These are phyloP conservation scores for Scutellaria minor DNA, from an alignment of 257 asterid genomes.

Conservation along the genomic window DNA sequence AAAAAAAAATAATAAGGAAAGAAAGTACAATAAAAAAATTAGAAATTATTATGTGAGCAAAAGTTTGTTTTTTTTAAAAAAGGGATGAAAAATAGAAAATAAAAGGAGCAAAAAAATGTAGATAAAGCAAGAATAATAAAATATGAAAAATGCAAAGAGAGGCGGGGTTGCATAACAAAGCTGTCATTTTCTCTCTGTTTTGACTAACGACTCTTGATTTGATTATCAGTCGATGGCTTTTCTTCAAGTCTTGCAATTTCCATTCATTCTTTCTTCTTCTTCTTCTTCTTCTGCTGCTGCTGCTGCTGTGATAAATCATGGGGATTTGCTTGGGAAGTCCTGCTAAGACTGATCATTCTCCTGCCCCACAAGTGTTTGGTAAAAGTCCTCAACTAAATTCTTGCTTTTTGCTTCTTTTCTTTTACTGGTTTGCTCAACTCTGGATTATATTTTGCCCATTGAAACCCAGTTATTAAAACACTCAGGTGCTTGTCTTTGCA, in stretches of 20 bases:
- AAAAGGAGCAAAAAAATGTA: too few species aligned
- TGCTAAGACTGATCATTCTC: background rate
- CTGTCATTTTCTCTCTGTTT: slow-evolving; percentile 4
- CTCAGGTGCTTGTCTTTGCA: background rate
- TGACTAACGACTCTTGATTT: slow-evolving; percentile 4
- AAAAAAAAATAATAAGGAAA: too few species aligned
- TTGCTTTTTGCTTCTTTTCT: background rate
- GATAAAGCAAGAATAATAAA: too few species aligned
- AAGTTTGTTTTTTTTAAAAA: too few species aligned
- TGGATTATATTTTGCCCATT: background rate
- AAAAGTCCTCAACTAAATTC: slow-evolving; percentile 11
- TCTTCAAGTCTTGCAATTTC: slow-evolving; percentile 1
- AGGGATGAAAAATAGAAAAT: too few species aligned
- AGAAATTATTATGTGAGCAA: too few species aligned
- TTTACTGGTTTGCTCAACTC: background rate
- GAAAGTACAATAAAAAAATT: too few species aligned
- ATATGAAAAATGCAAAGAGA: background rate
- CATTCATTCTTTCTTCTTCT: background rate
- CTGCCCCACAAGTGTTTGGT: slow-evolving; percentile 28
- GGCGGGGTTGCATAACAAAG: background rate
- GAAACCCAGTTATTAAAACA: background rate
- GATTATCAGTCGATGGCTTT: background rate
- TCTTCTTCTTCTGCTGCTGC: background rate
- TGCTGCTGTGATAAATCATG: background rate
- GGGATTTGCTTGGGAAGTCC: slow-evolving; percentile 30